Evolutionary conservation across 768 basidiomycete species (phyloP).

Genomic region (Lactarius indigo): DNA sequence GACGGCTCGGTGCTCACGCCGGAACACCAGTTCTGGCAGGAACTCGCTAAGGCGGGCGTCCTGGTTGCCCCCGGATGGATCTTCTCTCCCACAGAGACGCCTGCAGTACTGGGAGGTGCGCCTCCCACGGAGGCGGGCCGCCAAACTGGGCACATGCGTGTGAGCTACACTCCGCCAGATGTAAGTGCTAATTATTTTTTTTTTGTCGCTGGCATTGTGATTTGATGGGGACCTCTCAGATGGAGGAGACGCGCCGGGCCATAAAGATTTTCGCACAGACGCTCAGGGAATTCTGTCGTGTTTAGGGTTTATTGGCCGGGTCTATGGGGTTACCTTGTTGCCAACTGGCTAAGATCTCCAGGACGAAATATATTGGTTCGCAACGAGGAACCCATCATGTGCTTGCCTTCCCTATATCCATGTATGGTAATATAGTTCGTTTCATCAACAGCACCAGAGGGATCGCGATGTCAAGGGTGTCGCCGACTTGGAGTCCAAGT

Average conservation of each 20-base stretch:
- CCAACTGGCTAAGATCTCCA: no score
- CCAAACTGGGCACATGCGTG: constrained; percentile 48
- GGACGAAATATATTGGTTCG: neutral
- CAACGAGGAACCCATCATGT: neutral
- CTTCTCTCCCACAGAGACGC: constrained; percentile 38
- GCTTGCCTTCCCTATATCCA: neutral
- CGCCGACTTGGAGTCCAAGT: neutral
- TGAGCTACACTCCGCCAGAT: constrained; percentile 53
- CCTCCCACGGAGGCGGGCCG: constrained; percentile 14
- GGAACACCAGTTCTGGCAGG: constrained; percentile 58
- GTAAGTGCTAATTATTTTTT: constrained; percentile 33
- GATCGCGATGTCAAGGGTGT: neutral
- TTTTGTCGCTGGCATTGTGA: neutral
- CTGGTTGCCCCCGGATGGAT: constrained; percentile 61
- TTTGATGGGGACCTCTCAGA: constrained; percentile 23
- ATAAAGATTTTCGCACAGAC: constrained; percentile 19
- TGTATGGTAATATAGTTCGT: neutral
- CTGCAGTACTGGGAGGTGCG: constrained; percentile 24
- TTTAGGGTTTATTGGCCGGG: neutral
- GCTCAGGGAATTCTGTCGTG: constrained; percentile 16
- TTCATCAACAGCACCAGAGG: neutral
- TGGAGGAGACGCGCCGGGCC: constrained; percentile 12
- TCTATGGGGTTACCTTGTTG: no score
- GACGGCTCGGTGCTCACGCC: constrained; percentile 36
- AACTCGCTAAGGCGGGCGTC: constrained; percentile 60